phyloP scores from a whole-genome alignment of 192 early-diverging fungal genomes.

The Jimgerdemannia lactiflua region DNA sequence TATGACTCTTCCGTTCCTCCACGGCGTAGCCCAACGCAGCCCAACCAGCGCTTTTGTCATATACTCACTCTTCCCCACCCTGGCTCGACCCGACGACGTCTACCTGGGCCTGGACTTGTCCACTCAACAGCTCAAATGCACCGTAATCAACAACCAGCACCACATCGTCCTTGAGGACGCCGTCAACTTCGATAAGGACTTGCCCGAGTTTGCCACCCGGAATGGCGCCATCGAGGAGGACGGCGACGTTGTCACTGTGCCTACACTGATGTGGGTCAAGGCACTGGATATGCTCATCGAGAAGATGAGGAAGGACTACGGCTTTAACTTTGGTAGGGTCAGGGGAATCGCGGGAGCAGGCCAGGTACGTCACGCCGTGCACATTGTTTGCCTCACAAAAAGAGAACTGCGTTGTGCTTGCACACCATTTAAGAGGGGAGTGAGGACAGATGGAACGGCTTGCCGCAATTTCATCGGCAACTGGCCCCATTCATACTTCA shows the following conservation, averaged over 20 bases:
- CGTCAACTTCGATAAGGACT: constrained; percentile 60
- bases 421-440: background rate
- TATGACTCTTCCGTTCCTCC: too few relatives aligned
- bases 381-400: background rate
- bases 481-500: background rate
- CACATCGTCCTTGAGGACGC: constrained; percentile 41
- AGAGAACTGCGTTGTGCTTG: background rate
- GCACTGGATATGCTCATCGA: constrained; percentile 64
- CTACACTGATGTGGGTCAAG: constrained; percentile 77
- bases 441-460: too few relatives aligned
- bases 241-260: constrained; percentile 56
- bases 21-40: too few relatives aligned
- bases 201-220: constrained; percentile 52
- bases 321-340: constrained; percentile 27
- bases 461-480: too few relatives aligned
- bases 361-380: constrained; percentile 35
- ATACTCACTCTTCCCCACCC: too few relatives aligned
- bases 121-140: constrained; percentile 75
- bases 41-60: too few relatives aligned
- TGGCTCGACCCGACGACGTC: constrained; percentile 18
- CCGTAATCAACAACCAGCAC: constrained; percentile 38
- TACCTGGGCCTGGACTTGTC: constrained; percentile 74
- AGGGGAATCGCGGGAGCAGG: constrained; percentile 66
- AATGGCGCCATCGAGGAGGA: constrained; percentile 41
- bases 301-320: constrained; percentile 32